Base-by-base conservation (phyloP, 2,329 filamentous ascomycete species). In the Ophiocordyceps polyrhachis-furcata region DNA sequence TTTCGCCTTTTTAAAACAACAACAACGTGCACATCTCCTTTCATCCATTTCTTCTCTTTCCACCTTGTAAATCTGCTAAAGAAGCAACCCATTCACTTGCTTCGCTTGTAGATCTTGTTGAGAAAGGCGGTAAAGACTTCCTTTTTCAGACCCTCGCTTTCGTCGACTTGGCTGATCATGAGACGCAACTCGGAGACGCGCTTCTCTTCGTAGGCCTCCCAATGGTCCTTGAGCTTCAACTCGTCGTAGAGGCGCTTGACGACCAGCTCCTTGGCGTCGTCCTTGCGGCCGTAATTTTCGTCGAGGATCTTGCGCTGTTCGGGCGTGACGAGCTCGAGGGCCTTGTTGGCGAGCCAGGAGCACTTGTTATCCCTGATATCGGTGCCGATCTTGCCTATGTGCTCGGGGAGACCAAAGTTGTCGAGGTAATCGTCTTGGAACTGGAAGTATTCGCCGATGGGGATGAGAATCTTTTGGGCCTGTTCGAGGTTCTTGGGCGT, bases 311-410 rank as follows among this genome's bases (percentile, higher is more conserved):
- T 73, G 58, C 87, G 79, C 73, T 98, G 91, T 62, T 89, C 86
- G 1, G 85, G 79, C 2, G 74, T 88, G 51, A 76, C 83, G 49
- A 81, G 74, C 61, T 79, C 73, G 48, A 98, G 72, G 42, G 91
- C 91, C 66, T 94, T 81, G 74, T 98, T 98, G 65, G 98, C 76
- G 48, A 98, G 70, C 91, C 91, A 98, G 40, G 85, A 93, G 74
- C 91, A 98, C 75, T 98, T 98, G 76, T 98, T 98, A 69, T 98
- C 91, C 73, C 88, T 81, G 64, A 98, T 98, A 59, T 98, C 91
- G 48, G 91, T 98, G 52, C 91, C 91, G 52, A 96, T 94, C 77
- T 98, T 98, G 64, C 91, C 91, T 61, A 98, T 91, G 58, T 87
- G 76, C 57, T 86, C 78, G 37, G 91, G 87, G 55, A 89, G 80